Evolutionary conservation across 306 rosid species (phyloP), one percentile per base, ranked within the genome.

Genomic region (Lathyrus tuberosus): DNA sequence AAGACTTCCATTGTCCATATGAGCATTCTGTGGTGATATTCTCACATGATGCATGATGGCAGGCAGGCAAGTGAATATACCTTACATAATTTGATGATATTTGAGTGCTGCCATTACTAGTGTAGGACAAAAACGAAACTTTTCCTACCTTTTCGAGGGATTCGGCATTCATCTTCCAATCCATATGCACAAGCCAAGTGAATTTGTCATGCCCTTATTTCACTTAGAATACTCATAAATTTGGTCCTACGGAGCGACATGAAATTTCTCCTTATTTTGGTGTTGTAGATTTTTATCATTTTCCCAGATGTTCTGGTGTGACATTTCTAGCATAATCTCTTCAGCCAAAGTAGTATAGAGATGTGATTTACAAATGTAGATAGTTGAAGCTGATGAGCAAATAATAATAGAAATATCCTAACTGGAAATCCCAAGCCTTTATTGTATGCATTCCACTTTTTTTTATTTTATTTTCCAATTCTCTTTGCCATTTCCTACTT

Each of bases 1-100:
- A 74, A 74, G 80, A 75, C 56, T 82, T 42, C 86, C 86, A 60
- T 66, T 82, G 62, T 78, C 86, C 48, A 82, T 82, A 70, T 82
- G 76, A 82, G 38, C 57, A 62, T 65, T 61, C 20, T 35, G 56
- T 16, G 30, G 48, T 70, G 52, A 17, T 37, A 65, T 66, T 66
- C 65, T 81, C 35, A 64, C 49, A 11, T n/a, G 28, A 56, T 30
- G 42, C 65, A 59, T 54, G 28, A 52, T 37, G 52, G 31, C 74
- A 46, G 17, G 33, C 75, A 46, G 22, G 33, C 75, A 64, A 57
- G 20, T 77, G 60, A 49, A 35, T 77, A 53, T 60, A 65, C 61
- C 62, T 30, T 41, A 56, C 15, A 17, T 52, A 53, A 24, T 44
- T 40, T 78, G 73, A 46, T 49, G 26, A 63, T 62, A 56, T 66